These are phyloP conservation scores for Butyriboletus loyo DNA, from an alignment of 768 basidiomycete genomes.

Conservation along the genomic window DNA sequence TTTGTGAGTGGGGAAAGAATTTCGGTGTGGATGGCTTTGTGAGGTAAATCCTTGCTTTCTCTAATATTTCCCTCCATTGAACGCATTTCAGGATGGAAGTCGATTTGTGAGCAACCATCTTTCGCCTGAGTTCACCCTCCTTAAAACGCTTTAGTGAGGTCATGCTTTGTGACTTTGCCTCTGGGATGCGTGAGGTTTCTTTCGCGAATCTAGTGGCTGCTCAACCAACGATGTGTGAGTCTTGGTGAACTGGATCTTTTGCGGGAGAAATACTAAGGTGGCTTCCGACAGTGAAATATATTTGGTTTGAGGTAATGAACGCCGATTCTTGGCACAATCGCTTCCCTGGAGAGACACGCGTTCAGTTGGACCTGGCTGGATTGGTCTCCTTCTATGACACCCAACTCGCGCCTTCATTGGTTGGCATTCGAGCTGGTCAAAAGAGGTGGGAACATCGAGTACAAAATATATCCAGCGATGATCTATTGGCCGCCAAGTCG, in stretches of 20 bases:
- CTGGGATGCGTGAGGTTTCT: slow-evolving; percentile 27
- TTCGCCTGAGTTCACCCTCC: background rate
- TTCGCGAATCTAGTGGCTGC: slow-evolving; percentile 5
- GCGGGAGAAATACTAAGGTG: background rate
- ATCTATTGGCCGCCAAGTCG: slow-evolving; percentile 11
- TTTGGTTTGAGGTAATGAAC: slow-evolving; percentile 1
- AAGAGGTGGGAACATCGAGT: slow-evolving; percentile 34
- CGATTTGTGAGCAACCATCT: slow-evolving; percentile 28
- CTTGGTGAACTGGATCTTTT: background rate
- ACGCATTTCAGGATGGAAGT: slow-evolving; percentile 24
- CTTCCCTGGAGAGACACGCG: slow-evolving; percentile 35
- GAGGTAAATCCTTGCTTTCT: slow-evolving; percentile 26
- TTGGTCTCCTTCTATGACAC: slow-evolving; percentile 39
- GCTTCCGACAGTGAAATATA: background rate
- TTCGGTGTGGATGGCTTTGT: slow-evolving; percentile 46
- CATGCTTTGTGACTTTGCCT: too few relatives aligned
- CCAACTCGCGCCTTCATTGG: slow-evolving; percentile 29
- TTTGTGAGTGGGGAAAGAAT: slow-evolving; percentile 45
- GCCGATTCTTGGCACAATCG: slow-evolving; percentile 33
- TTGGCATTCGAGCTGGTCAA: slow-evolving; percentile 19
- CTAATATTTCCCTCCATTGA: background rate
- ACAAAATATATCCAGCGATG: slow-evolving; percentile 21
- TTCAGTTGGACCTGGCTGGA: slow-evolving; percentile 32
- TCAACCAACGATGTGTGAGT: background rate
- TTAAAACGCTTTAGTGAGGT: slow-evolving; percentile 29